These are phyloP conservation scores for Carex parvula DNA, from an alignment of 176 grass and related monocot species.

Conservation along the genomic window DNA sequence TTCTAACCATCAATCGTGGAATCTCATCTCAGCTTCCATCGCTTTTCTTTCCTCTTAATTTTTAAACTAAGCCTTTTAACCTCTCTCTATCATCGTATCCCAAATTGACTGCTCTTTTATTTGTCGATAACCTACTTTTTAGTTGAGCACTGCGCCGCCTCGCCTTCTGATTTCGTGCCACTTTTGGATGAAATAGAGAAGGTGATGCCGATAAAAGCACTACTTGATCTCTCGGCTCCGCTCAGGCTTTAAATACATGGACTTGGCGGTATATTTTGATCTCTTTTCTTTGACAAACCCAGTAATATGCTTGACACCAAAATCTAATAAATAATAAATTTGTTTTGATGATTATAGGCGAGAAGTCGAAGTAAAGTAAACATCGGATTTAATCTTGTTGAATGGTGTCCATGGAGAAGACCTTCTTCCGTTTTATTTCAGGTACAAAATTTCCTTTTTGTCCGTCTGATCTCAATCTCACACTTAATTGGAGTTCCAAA, in stretches of 20 bases:
- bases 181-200: neutral
- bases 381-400: slow-evolving; percentile 23
- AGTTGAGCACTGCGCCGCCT: slow-evolving; percentile 1
- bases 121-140: neutral
- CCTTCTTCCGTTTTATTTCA: slow-evolving; percentile 18
- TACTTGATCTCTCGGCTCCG: neutral
- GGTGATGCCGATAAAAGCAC: neutral
- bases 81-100: neutral
- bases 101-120: neutral
- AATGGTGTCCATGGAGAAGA: slow-evolving; percentile 12
- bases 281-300: neutral
- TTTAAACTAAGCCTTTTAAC: neutral
- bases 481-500: neutral
- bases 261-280: slow-evolving; percentile 13
- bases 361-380: slow-evolving; percentile 9
- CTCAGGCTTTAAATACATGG: slow-evolving; percentile 12
- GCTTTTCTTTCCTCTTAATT: neutral
- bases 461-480: neutral
- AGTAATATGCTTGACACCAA: neutral
- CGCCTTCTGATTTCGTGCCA: neutral
- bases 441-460: neutral
- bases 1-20: neutral
- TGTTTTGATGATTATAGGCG: neutral
- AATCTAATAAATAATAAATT: neutral
- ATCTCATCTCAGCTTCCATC: neutral